A percentile compares a stretch with the other conserved stretches of the same genome.
Evolutionary conservation across 2,329 filamentous ascomycete genomes (phyloP).

Genomic region (Penicillium glabrum): DNA sequence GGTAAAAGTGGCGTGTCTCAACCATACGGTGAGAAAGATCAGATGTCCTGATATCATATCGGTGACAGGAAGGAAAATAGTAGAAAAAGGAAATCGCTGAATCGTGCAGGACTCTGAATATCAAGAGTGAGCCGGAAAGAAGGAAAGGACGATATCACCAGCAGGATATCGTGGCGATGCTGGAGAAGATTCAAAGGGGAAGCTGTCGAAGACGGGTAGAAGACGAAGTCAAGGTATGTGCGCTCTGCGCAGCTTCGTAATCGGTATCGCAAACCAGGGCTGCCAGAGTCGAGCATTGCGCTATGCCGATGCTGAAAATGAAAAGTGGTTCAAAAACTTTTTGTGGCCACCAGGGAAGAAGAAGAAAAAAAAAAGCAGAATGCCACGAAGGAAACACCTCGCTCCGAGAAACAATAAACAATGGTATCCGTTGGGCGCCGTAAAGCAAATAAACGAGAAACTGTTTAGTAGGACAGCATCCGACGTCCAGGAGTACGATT

Average conservation of each 20-base stretch:
- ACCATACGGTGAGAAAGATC: slow-evolving; percentile 7
- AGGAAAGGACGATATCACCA: slow-evolving; percentile 17
- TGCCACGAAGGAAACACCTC: slow-evolving; percentile 22
- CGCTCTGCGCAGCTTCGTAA: slow-evolving; percentile 11
- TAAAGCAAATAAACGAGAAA: slow-evolving; percentile 4
- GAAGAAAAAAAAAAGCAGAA: slow-evolving; percentile 12
- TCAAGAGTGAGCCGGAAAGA: neutral
- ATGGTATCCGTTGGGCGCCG: slow-evolving; percentile 16
- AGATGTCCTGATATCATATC: slow-evolving; percentile 11
- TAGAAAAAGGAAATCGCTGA: slow-evolving; percentile 11
- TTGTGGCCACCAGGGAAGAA: slow-evolving; percentile 6
- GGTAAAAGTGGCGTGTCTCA: slow-evolving; percentile 16
- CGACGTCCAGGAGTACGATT: slow-evolving; percentile 41
- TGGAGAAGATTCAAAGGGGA: slow-evolving; percentile 4
- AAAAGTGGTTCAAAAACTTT: slow-evolving; percentile 4
- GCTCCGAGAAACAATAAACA: slow-evolving; percentile 24
- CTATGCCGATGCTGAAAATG: slow-evolving; percentile 18
- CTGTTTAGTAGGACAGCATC: slow-evolving; percentile 44
- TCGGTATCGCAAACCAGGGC: slow-evolving; percentile 8
- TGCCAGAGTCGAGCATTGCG: slow-evolving; percentile 11
- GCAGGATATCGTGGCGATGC: neutral
- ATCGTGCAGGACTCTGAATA: slow-evolving; percentile 11
- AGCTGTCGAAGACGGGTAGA: neutral
- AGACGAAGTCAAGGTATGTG: neutral
- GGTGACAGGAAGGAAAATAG: neutral